These are phyloP conservation scores for Cyclotella kingstonii DNA, from an alignment of 108 stramenopile species.

Conservation along the genomic window DNA sequence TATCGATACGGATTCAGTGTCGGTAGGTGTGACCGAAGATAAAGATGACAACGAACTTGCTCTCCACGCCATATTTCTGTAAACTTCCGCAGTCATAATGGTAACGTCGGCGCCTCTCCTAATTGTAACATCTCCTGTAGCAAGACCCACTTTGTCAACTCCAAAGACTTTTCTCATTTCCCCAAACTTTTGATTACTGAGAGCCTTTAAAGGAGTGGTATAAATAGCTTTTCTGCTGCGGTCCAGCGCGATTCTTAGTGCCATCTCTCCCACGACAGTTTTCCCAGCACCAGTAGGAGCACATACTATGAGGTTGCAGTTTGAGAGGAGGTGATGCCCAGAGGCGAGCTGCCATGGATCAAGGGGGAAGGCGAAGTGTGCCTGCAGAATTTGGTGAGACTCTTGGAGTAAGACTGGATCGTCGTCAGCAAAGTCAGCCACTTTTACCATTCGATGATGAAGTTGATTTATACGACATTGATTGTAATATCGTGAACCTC, in stretches of 20 bases:
- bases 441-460: no score
- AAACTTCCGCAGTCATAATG: conserved; percentile 96
- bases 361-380: conserved; percentile 29
- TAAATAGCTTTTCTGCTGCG: conserved; percentile 71
- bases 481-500: no score
- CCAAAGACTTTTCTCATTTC: conserved; percentile 86
- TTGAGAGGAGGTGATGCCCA: conserved; percentile 22
- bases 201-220: conserved; percentile 93
- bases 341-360: conserved; percentile 35
- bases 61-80: conserved; percentile 89
- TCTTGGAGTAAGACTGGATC: no score
- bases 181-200: conserved; percentile 92
- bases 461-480: no score
- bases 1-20: no score
- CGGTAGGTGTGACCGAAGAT: no score
- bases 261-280: conserved; percentile 87
- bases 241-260: conserved; percentile 68
- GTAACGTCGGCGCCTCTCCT: conserved; percentile 79
- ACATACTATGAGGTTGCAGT: conserved; percentile 88
- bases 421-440: no score
- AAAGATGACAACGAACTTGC: conserved; percentile 27
- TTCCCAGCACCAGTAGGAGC: conserved; percentile 92
- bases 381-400: no score
- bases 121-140: conserved; percentile 88
- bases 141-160: conserved; percentile 57